Evolutionary conservation across 306 rosid genomes (phyloP).

Genomic region (Sindora glabra): DNA sequence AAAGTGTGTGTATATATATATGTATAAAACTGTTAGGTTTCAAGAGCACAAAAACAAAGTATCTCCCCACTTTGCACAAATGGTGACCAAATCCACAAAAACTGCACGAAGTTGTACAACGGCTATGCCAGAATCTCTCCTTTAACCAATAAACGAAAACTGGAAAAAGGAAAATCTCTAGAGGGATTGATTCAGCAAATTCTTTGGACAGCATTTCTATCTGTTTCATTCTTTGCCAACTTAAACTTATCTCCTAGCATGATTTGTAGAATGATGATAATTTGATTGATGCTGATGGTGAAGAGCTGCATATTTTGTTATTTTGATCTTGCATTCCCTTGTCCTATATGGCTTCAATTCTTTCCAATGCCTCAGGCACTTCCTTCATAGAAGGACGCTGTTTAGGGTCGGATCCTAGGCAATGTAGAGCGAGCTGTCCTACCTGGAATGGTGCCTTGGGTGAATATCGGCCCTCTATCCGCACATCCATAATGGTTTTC

Average conservation of each 20-base stretch:
- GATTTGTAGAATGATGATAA: not conserved
- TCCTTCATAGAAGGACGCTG: slow-evolving; percentile 75
- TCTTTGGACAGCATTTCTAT: not conserved
- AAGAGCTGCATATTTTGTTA: not conserved
- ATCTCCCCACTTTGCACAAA: too few species aligned
- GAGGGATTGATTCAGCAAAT: not conserved
- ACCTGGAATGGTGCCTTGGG: slow-evolving; percentile 38
- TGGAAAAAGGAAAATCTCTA: not conserved
- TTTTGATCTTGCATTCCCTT: not conserved
- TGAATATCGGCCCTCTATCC: slow-evolving; percentile 66
- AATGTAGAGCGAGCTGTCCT: slow-evolving; percentile 49
- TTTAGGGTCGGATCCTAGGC: slow-evolving; percentile 49
- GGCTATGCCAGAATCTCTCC: not conserved
- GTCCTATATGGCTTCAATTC: slow-evolving; percentile 31
- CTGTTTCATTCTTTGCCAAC: slow-evolving; percentile 1
- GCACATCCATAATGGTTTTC: slow-evolving; percentile 42
- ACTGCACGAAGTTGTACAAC: not conserved
- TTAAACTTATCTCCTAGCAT: slow-evolving; percentile 1
- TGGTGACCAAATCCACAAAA: too few species aligned
- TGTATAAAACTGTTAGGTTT: too few species aligned
- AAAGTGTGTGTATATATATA: too few species aligned
- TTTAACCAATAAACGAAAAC: not conserved
- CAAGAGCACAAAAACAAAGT: too few species aligned
- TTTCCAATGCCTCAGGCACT: slow-evolving; percentile 51
- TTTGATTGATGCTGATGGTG: not conserved